Evolutionary conservation across 768 basidiomycete species (phyloP), one percentile per base, ranked within the genome.

Genomic region (Mycena polygramma): DNA sequence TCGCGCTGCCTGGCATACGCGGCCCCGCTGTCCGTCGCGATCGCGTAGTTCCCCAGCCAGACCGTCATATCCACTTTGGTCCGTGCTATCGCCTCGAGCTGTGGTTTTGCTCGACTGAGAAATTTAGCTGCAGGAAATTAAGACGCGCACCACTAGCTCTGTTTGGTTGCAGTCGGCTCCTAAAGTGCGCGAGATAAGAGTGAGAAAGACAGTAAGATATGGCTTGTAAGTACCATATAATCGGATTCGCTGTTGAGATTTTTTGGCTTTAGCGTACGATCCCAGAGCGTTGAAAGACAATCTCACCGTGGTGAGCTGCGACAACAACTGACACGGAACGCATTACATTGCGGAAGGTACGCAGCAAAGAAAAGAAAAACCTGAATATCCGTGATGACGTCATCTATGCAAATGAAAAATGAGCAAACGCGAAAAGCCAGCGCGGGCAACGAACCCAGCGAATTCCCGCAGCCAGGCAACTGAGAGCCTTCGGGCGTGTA

Each of bases 51-150:
- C 35, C 90, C 94, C 24, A 94, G 84, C 79, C 83, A 96, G 7
- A 97, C 93, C 6, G 80, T 85, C 89, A 98, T 87, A 79, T 97
- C 85, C 46, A 95, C 93, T 81, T 97, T 94, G 43, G 97, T 98
- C 69, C 90, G 90, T 75, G 91, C 86, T 75, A 99, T 96, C 20
- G 97, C 97, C 73, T 96, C 93, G 37, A 99, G 87, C 84, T 92
- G 69, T 43, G 15, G 62, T 9, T 59, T 10, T 11, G 0, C n/a
- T n/a, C n/a, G n/a, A n/a, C n/a, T 35, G 19, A 5, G 14, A 24
- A 30, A 22, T 9, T n/a, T n/a, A 3, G 49, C 11, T 60, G 19
- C 7, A 57, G 37, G 24, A 19, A 14, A 35, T 22, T 45, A 19
- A 45, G 52, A 36, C 15, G 20, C 37, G 82, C 89, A 91, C 89